These are phyloP conservation scores for Pythium dissimile DNA, from an alignment of 352 stramenopile species.

Conservation along the genomic window DNA sequence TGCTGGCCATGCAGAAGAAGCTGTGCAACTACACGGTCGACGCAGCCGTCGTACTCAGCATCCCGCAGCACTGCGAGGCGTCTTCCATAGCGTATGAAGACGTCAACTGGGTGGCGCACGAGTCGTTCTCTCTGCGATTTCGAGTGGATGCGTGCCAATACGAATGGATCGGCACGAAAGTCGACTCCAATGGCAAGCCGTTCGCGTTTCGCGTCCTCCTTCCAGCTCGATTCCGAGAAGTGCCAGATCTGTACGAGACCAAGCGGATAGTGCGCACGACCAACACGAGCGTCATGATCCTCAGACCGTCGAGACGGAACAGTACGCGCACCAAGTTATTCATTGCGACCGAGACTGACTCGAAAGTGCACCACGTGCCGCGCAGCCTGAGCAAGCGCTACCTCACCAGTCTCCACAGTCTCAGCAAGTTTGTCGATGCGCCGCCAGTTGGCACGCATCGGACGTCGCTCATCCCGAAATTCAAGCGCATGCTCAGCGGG, in stretches of 20 bases:
- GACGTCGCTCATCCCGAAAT: neutral
- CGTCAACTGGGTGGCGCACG: slow-evolving; percentile 10
- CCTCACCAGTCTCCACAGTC: neutral
- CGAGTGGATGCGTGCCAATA: slow-evolving; percentile 3
- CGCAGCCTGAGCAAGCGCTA: slow-evolving; percentile 12
- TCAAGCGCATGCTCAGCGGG: neutral
- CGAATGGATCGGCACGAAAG: neutral
- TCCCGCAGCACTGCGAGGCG: neutral
- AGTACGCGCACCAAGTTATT: slow-evolving; percentile 2
- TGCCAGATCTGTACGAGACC: slow-evolving; percentile 3
- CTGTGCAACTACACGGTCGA: slow-evolving; percentile 7
- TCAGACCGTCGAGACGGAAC: neutral
- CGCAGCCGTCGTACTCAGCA: neutral
- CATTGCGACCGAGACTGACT: slow-evolving; percentile 10
- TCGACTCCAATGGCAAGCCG: neutral
- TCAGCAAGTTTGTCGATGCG: slow-evolving; percentile 1
- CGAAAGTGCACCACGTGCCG: slow-evolving; percentile 3
- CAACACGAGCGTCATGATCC: slow-evolving; percentile 5
- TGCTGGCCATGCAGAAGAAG: slow-evolving; percentile 3
- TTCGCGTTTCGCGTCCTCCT: slow-evolving; percentile 8
- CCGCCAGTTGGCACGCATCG: neutral
- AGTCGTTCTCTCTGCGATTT: slow-evolving; percentile 8
- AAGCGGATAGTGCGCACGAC: slow-evolving; percentile 1
- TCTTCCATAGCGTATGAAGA: neutral
- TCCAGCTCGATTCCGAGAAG: neutral